phyloP scores from a whole-genome alignment of 352 stramenopile species.

The Aphanomyces stellatus region DNA sequence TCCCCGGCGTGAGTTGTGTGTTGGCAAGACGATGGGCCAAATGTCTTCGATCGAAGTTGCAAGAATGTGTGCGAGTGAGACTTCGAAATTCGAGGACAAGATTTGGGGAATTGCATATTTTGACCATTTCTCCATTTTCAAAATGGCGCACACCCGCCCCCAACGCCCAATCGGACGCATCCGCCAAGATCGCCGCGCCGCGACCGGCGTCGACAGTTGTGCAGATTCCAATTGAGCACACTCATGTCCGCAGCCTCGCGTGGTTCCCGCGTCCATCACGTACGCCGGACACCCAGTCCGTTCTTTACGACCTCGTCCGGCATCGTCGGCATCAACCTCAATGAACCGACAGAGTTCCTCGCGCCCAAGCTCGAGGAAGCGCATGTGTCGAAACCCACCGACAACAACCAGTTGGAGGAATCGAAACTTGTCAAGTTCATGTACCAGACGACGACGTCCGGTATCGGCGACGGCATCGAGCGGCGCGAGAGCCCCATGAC shows the following conservation, averaged over 20 bases:
- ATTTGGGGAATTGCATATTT: too few species aligned
- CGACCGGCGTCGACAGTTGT: too few species aligned
- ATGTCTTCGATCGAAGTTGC: too few species aligned
- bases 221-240: not conserved
- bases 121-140: not conserved
- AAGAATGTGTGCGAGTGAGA: too few species aligned
- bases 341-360: constrained; percentile 56
- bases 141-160: not conserved
- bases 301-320: constrained; percentile 82
- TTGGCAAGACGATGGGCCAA: too few species aligned
- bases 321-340: constrained; percentile 72
- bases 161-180: not conserved
- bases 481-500: constrained; percentile 47
- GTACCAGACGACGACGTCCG: constrained; percentile 62
- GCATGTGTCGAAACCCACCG: constrained; percentile 17
- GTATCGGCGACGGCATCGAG: constrained; percentile 38
- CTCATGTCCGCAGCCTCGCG: constrained; percentile 28
- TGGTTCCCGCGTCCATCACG: constrained; percentile 65
- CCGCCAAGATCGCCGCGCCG: too few species aligned
- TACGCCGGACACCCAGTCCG: constrained; percentile 54
- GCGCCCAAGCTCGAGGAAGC: constrained; percentile 31
- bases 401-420: constrained; percentile 30
- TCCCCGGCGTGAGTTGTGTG: not conserved
- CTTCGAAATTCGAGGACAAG: too few species aligned
- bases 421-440: constrained; percentile 42